Base-by-base conservation (phyloP, 2,329 filamentous ascomycete species). In the Colletotrichum spinosum region DNA sequence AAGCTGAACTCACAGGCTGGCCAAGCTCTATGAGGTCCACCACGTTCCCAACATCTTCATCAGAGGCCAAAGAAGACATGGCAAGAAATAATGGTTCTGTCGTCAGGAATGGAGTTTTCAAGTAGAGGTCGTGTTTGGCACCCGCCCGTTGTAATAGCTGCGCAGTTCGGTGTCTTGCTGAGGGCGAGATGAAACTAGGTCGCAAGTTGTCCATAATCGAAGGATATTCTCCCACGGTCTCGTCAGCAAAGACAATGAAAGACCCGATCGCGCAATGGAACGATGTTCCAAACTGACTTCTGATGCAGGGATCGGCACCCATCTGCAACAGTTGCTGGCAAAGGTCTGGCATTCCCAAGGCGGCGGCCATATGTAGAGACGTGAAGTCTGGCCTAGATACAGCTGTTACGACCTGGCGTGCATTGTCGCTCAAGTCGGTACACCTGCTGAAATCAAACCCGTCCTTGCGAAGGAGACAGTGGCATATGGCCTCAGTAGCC, bases 271-370 rank as follows among this genome's bases (percentile, higher is more conserved):
- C 38, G 38, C 52, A 55, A 4, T 55, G 52, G 15, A 55, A 44
- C 7, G 52, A 17, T 12, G 52, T 55, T 55, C 52, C 52, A 15
- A 55, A 55, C 15, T 9, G 25, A 25, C 52, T 55, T 1, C n/a
- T 34, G 11, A 42, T 6, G 2, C 6, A 12, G 12, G 6, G 35
- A 33, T 33, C 6, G 52, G n/a, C 13, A n/a, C 15, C 11, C 13
- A 12, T 3, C 2, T 15, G 4, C 5, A 55, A 3, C n/a, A 55
- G 38, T 34, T 33, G 25, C 3, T 8, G 9, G n/a, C 52, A 55
- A 4, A 44, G 6, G 0, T 45, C 8, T 6, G 37, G 38, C 8
- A 55, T n/a, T 17, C 52, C 52, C 7, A 55, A 13, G 3, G 33
- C 38, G 8, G 52, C 52, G 25, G 52, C 38, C 52, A 55, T 42